These are phyloP conservation scores for Lipomyces kockii DNA, from an alignment of 805 yeast genomes.

Conservation along the genomic window DNA sequence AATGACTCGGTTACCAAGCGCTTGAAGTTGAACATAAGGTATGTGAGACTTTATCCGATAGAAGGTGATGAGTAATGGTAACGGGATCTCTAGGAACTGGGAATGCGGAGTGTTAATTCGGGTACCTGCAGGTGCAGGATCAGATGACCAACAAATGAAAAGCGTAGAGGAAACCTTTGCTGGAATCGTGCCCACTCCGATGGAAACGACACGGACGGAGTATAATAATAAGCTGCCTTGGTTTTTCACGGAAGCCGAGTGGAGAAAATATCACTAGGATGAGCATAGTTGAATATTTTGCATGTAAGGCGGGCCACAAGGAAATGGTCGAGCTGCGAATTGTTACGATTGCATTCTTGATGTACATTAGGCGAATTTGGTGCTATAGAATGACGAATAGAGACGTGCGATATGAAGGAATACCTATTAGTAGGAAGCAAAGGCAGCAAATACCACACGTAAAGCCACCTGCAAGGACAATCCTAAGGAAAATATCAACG, in stretches of 20 bases:
- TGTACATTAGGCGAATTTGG: neutral
- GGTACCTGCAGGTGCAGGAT: slow-evolving; percentile 9
- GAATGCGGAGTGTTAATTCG: slow-evolving; percentile 35
- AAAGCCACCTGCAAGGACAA: neutral
- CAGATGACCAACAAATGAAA: neutral
- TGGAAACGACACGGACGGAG: slow-evolving; percentile 25
- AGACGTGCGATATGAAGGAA: neutral
- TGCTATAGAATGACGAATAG: neutral
- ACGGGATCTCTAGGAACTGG: slow-evolving; percentile 29
- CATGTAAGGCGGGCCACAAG: neutral
- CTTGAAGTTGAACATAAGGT: slow-evolving; percentile 21
- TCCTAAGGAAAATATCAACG: neutral
- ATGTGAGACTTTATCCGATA: neutral
- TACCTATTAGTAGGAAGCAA: neutral
- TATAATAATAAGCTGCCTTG: slow-evolving; percentile 24
- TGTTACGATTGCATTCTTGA: neutral
- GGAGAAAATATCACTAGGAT: neutral
- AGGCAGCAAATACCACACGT: neutral
- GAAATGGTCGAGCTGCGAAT: neutral
- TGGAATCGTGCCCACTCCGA: slow-evolving; percentile 27
- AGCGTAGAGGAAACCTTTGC: slow-evolving; percentile 18
- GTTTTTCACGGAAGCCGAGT: slow-evolving; percentile 28
- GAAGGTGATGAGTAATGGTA: neutral
- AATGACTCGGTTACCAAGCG: slow-evolving; percentile 20
- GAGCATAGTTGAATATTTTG: neutral